Conservation (phyloP, 805 yeast genomes). For the Candida pini region DNA sequence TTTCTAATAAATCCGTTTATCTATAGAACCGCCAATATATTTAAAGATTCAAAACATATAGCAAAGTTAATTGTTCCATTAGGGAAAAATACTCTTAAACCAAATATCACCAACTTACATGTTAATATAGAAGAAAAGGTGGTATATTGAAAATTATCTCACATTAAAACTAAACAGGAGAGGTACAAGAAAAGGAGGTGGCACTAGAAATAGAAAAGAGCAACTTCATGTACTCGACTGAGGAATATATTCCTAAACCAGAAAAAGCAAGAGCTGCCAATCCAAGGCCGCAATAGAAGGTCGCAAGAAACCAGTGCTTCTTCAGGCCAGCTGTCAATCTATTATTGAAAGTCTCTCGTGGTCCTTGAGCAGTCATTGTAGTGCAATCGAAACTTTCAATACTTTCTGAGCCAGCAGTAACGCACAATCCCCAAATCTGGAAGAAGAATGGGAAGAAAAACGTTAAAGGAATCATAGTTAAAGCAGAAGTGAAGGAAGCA, state of each 20-base stretch:
- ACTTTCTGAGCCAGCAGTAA: conserved; percentile 8
- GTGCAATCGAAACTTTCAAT: conserved; percentile 6
- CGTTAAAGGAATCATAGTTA: conserved; percentile 24
- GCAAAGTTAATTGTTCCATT: no score
- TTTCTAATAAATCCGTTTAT: no score
- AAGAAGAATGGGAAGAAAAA: conserved; percentile 21
- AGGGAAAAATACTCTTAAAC: no score
- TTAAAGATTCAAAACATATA: no score
- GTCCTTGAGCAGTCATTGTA: conserved; percentile 5
- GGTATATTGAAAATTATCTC: no score
- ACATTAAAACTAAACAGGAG: conserved; percentile 26
- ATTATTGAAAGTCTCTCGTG: conserved; percentile 1
- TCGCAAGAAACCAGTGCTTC: conserved; percentile 12
- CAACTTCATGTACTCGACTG: conserved; percentile 22
- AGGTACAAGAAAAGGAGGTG: conserved; percentile 27
- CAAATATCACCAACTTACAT: no score
- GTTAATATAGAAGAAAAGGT: no score
- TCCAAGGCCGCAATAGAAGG: conserved; percentile 17
- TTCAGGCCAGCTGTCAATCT: conserved; percentile 13
- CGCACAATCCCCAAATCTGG: conserved; percentile 15
- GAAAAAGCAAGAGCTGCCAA: conserved; percentile 24
- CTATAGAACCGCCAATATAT: no score
- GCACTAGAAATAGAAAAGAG: conserved; percentile 23
- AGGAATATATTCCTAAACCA: conserved; percentile 26
- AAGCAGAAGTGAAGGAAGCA: conserved; percentile 21